Evolutionary conservation across 1,284 basidiomycete genomes (phyloP), one percentile per base, ranked within the genome.

Genomic region (Melampsora larici-populina): DNA sequence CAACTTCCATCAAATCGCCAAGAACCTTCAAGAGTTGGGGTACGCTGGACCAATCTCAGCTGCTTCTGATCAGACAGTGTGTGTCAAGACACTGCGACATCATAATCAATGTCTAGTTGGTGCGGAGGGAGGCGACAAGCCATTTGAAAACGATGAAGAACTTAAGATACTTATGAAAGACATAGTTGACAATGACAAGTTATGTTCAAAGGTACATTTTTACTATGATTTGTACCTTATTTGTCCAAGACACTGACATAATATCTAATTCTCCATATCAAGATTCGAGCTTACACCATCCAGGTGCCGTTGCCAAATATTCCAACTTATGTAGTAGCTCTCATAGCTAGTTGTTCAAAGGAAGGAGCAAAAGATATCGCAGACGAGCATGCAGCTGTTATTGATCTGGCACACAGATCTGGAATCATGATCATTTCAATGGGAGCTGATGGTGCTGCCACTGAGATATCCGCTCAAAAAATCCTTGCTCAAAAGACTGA

Each of bases 331-430:
- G n/a, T n/a, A n/a, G n/a, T n/a, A n/a, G n/a, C n/a, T n/a, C n/a
- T n/a, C 33, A n/a, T 70, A 40, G 69, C 69, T 70, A 70, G 69
- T 70, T 58, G 62, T 24, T 18, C 55, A 29, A 70, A 70, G 26
- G 49, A 70, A 24, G 55, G 15, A 13, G 48, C 68, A 18, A 31
- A 70, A 11, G 55, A 70, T 36, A 36, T 36, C 9, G 36, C 36
- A 3, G 36, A 36, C 3, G 36, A 36, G 36, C 36, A 36, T 36
- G 36, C 36, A 36, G 36, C 36, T 9, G 36, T 36, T 36, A 36
- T 36, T 36, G 36, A 36, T 3, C 36, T 36, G 36, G 36, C 36
- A 36, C 36, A 36, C 36, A 36, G 9, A 36, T 51, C 69, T 18
- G 69, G 69, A 40, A 60, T 70, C 51, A 51, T n/a, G n/a, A n/a